Base-by-base conservation (phyloP, 1,284 basidiomycete genomes). In the Ustilago cynodontis region DNA sequence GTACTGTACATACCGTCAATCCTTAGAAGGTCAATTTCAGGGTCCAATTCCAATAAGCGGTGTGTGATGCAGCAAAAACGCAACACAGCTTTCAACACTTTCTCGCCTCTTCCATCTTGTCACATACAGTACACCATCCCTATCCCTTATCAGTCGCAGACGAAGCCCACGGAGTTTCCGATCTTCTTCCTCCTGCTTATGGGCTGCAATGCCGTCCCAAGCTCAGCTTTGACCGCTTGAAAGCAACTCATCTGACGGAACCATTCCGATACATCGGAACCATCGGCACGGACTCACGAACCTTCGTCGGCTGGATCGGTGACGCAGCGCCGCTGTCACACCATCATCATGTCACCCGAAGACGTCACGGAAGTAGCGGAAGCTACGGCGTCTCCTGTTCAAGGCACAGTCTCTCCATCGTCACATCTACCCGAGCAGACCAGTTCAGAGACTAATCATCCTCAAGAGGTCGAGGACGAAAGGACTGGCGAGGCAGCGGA, bases 31-130 rank as follows among this genome's bases (percentile, higher is more conserved):
- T 26, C 6, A 29, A 56, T 41, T 56, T 29, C 22, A 56, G 54
- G 54, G 54, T 56, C 54, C 54, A 56, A 14, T 37, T 5, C 20
- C 14, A 54, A 26, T 28, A 14, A n/a, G 54, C 52, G 26, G 37
- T 18, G 54, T 26, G 53, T 56, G 37, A 56, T 14, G 54, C 39
- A 43, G 54, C 41, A 41, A 37, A 43, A 29, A 41, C 24, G 13
- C 33, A 16, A 11, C 33, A 26, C 52, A 2, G 7, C 31, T n/a
- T 22, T 24, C 52, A 22, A 3, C 31, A 20, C 26, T 16, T 2
- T 16, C n/a, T 31, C 35, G 35, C 9, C 11, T 5, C 31, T 37
- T 37, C 35, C 35, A 14, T 37, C 35, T 14, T 37, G 35, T 51
- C 26, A 51, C 14, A 16, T 28, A 39, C 24, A 47, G 6, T 16